A percentile compares a stretch with the other conserved stretches of the same genome.
These are phyloP conservation scores for Vinca major DNA, from an alignment of 305 asterid species.

Conservation along the genomic window DNA sequence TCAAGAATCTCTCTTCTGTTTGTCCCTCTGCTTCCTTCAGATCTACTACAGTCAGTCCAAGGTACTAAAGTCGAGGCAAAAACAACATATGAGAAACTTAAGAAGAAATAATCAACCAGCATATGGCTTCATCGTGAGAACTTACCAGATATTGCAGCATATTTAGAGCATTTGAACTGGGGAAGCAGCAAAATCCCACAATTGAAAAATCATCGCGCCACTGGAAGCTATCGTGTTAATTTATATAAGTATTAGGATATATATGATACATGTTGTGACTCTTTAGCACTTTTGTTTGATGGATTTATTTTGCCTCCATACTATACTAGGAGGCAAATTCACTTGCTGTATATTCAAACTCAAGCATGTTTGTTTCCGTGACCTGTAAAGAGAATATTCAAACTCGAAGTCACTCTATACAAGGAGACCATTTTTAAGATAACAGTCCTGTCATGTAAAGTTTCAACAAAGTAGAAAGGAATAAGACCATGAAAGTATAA, in stretches of 20 bases:
- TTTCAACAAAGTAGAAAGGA: not conserved
- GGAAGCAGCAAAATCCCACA: not conserved
- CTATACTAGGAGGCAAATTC: not conserved
- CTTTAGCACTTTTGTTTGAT: not conserved
- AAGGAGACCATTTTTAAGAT: too few relatives aligned
- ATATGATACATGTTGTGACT: not conserved
- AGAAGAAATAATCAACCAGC: not conserved
- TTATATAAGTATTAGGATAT: not conserved
- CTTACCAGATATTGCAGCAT: not conserved
- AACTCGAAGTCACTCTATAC: too few relatives aligned
- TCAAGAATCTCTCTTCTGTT: slow-evolving; percentile 36
- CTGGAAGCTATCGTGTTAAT: not conserved
- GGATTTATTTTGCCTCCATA: slow-evolving; percentile 1
- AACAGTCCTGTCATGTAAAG: not conserved
- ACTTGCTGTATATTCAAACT: not conserved
- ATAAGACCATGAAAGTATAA: not conserved
- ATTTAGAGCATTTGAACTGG: not conserved
- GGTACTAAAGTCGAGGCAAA: slow-evolving; percentile 4
- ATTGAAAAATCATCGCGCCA: not conserved
- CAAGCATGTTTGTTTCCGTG: not conserved
- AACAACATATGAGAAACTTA: not conserved
- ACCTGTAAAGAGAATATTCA: too few relatives aligned
- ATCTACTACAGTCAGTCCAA: slow-evolving; percentile 31
- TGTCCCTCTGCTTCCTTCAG: slow-evolving; percentile 27
- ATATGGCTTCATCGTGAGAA: not conserved